phyloP scores from a whole-genome alignment of 1,139 yeast species.

The Yarrowia galli region DNA sequence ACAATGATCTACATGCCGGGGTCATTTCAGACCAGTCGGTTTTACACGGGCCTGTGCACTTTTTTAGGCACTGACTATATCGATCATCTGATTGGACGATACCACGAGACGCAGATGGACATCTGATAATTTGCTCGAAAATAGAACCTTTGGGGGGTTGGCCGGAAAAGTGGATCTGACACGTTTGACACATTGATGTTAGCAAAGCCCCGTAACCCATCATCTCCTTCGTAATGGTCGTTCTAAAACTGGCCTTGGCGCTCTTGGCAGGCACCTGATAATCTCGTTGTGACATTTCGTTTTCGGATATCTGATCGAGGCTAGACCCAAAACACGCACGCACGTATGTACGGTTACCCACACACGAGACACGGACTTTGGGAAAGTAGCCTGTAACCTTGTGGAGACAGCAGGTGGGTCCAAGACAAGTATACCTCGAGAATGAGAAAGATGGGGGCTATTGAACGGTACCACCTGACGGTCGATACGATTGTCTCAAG shows the following conservation, averaged over 20 bases:
- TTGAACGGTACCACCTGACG: not conserved
- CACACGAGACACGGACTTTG: not conserved
- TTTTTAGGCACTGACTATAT: not conserved
- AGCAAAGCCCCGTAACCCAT: too few species aligned
- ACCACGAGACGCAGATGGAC: not conserved
- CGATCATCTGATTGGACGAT: not conserved
- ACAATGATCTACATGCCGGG: not conserved
- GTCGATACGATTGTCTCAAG: not conserved
- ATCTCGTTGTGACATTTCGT: too few species aligned
- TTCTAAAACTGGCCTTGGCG: too few species aligned
- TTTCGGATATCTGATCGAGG: too few species aligned
- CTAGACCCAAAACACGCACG: not conserved
- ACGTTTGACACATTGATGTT: too few species aligned
- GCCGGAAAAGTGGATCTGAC: too few species aligned
- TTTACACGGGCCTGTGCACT: too few species aligned
- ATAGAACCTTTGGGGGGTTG: too few species aligned
- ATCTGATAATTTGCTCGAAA: conserved; percentile 7
- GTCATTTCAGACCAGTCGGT: not conserved
- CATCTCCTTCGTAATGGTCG: too few species aligned
- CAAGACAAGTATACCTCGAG: not conserved
- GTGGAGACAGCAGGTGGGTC: not conserved
- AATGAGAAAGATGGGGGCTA: not conserved
- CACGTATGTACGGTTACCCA: too few species aligned
- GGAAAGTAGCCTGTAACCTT: conserved; percentile 1
- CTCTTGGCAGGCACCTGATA: too few species aligned